A percentile compares a stretch with the other conserved stretches of the same genome.
phyloP scores from a whole-genome alignment of 257 asterid genomes.

The Nemophila menziesii region DNA sequence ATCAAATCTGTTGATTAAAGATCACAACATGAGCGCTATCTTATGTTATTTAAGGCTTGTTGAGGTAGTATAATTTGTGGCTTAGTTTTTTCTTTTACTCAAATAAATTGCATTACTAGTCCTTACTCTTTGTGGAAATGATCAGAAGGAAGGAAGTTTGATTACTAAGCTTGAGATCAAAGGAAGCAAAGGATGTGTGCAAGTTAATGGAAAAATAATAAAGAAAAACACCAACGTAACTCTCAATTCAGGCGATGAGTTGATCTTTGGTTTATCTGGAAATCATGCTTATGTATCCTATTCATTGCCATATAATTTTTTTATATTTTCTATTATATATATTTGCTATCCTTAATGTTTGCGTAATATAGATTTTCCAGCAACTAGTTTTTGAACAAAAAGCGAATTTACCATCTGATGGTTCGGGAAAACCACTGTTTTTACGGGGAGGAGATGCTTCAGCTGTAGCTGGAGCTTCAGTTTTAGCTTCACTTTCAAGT shows the following conservation, averaged over 20 bases:
- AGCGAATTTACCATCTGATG: conserved; percentile 56
- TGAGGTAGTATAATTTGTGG: conserved; percentile 15
- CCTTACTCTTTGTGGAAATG: conserved; percentile 19
- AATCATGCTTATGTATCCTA: conserved; percentile 83
- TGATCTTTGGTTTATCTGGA: conserved; percentile 62
- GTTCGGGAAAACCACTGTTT: conserved; percentile 43
- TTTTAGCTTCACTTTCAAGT: conserved; percentile 79
- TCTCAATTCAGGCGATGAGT: conserved; percentile 82
- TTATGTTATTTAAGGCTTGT: conserved; percentile 47
- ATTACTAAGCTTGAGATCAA: conserved; percentile 67
- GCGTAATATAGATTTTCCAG: conserved; percentile 53
- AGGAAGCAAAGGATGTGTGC: conserved; percentile 71
- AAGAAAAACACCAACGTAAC: conserved; percentile 37
- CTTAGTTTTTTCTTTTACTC: conserved; percentile 11
- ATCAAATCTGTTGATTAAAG: conserved; percentile 55
- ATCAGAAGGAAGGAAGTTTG: conserved; percentile 55
- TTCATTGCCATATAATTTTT: not conserved
- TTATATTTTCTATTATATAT: conserved; percentile 1
- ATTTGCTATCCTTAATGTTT: conserved; percentile 33
- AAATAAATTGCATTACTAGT: conserved; percentile 14
- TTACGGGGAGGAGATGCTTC: conserved; percentile 75
- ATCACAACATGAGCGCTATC: conserved; percentile 34
- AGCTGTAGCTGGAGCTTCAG: conserved; percentile 83
- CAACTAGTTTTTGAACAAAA: conserved; percentile 47
- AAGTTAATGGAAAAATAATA: conserved; percentile 67